Evolutionary conservation across 139 green algal genomes (phyloP).

Genomic region (Pseudopediastrum boryanum): DNA sequence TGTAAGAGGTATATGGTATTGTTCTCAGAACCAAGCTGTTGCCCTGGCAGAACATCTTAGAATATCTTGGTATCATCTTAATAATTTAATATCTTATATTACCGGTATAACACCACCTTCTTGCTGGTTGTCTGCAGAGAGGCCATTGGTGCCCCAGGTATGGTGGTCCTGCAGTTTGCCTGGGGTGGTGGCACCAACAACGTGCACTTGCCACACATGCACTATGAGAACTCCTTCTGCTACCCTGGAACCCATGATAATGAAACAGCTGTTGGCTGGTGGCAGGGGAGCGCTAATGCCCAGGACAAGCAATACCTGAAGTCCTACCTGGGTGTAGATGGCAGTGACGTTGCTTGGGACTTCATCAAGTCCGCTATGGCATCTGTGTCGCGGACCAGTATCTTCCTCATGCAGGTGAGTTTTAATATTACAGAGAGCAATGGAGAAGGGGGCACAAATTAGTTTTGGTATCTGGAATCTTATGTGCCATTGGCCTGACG

Average conservation of each 20-base stretch:
- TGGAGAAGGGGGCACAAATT: too few relatives aligned
- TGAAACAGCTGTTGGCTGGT: constrained; percentile 91
- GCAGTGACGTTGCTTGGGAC: constrained; percentile 78
- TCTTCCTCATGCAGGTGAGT: constrained; percentile 85
- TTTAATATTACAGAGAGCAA: too few relatives aligned
- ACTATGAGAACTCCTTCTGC: constrained; percentile 93
- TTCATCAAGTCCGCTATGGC: constrained; percentile 80
- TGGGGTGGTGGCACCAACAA: constrained; percentile 90
- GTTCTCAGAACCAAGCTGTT: too few relatives aligned
- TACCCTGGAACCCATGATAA: constrained; percentile 96
- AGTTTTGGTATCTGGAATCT: too few relatives aligned
- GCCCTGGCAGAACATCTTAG: too few relatives aligned
- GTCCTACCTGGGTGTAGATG: constrained; percentile 73
- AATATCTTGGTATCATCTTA: too few relatives aligned
- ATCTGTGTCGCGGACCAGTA: constrained; percentile 71
- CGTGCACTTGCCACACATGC: constrained; percentile 96
- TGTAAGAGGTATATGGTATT: too few relatives aligned
- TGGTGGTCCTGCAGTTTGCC: constrained; percentile 99
- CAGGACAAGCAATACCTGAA: constrained; percentile 68
- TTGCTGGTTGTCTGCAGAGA: constrained; percentile 59
- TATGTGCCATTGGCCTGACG: too few relatives aligned
- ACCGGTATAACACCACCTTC: too few relatives aligned
- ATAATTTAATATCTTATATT: too few relatives aligned
- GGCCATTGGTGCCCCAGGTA: constrained; percentile 91
- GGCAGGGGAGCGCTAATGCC: constrained; percentile 49